Conservation (phyloP, 2,329 filamentous ascomycete species). For the Sporothrix inflata region DNA sequence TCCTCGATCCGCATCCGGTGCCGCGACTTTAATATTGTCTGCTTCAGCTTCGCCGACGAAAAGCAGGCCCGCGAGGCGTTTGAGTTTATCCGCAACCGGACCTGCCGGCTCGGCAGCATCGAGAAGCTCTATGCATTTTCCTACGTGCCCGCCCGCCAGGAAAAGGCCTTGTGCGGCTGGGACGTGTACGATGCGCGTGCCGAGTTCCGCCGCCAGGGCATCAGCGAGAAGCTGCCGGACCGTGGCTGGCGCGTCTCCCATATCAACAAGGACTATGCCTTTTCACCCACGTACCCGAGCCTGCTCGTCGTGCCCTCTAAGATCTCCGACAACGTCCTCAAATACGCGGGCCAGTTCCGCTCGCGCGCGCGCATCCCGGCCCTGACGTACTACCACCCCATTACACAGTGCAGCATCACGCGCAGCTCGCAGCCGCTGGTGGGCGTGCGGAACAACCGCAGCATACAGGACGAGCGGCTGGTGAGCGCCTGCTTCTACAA, state of each 20-base stretch:
- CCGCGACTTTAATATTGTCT: conserved; percentile 91
- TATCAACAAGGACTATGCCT: conserved; percentile 87
- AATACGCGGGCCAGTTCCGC: conserved; percentile 87
- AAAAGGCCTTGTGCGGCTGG: conserved; percentile 80
- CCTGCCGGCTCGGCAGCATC: conserved; percentile 79
- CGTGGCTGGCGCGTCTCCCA: conserved; percentile 86
- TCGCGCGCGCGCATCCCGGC: conserved; percentile 87
- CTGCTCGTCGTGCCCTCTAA: conserved; percentile 80
- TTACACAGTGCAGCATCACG: conserved; percentile 97
- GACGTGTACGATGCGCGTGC: conserved; percentile 79
- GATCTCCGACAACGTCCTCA: conserved; percentile 96
- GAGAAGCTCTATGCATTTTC: conserved; percentile 91
- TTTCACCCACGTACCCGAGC: conserved; percentile 90
- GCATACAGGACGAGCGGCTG: conserved; percentile 92
- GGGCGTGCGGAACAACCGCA: conserved; percentile 83
- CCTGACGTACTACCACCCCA: conserved; percentile 89
- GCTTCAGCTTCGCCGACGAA: conserved; percentile 82
- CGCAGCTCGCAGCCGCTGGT: conserved; percentile 90
- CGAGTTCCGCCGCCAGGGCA: conserved; percentile 86
- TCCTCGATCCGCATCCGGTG: conserved; percentile 86
- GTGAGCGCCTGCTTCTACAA: conserved; percentile 91
- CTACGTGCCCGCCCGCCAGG: conserved; percentile 74
- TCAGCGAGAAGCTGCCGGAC: conserved; percentile 76
- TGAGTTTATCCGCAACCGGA: conserved; percentile 79
- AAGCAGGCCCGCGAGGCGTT: conserved; percentile 79